These are phyloP conservation scores for Barbarea vulgaris DNA, from an alignment of 345 rosid species.

Conservation along the genomic window DNA sequence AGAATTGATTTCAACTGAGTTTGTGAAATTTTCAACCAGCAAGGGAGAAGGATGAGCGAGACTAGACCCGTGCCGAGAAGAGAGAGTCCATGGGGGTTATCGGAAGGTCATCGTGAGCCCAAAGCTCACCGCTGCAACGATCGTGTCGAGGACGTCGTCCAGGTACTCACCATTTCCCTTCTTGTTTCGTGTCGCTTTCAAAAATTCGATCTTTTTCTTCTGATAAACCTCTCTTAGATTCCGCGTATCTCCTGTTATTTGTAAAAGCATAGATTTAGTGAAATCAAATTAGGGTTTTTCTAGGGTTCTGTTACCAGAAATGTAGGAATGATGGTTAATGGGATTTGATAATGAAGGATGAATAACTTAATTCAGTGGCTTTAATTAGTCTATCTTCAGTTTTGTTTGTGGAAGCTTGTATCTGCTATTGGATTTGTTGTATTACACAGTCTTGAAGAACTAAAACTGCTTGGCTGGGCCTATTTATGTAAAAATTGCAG, in stretches of 20 bases:
- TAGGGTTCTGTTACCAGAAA: constrained; percentile 21
- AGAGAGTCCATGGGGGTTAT: constrained; percentile 89
- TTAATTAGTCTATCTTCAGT: background rate
- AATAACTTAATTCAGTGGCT: background rate
- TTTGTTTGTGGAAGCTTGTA: constrained; percentile 23
- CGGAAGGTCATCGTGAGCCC: constrained; percentile 80
- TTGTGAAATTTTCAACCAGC: background rate
- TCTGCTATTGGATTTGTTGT: background rate
- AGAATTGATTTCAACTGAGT: background rate
- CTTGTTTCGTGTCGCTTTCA: background rate
- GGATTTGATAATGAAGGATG: background rate
- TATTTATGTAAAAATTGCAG: constrained; percentile 41
- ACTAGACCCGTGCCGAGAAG: constrained; percentile 90
- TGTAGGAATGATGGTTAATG: background rate
- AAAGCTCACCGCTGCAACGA: constrained; percentile 95
- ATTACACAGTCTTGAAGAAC: background rate
- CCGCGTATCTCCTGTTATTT: background rate
- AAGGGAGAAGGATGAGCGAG: constrained; percentile 62
- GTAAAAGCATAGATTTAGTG: background rate
- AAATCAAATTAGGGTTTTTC: constrained; percentile 8
- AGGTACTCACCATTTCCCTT: constrained; percentile 43
- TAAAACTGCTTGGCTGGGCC: background rate
- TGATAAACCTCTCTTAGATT: constrained; percentile 1
- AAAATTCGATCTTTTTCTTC: background rate
- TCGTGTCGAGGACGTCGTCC: constrained; percentile 89